Percentiles rank a stretch among this genome's conserved stretches.
phyloP scores from a whole-genome alignment of 805 yeast species.

The Ascoidea rubescens region DNA sequence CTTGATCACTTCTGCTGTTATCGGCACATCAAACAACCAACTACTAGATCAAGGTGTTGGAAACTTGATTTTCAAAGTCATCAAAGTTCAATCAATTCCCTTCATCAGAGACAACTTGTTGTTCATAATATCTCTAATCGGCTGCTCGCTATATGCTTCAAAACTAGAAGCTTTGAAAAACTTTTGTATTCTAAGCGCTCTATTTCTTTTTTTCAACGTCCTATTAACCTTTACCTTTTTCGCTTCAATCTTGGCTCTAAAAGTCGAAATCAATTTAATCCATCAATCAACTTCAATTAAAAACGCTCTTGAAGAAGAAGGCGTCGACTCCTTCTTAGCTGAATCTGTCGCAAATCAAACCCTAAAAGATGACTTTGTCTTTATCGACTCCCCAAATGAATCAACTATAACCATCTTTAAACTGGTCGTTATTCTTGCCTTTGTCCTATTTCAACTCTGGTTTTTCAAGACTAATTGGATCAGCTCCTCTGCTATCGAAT shows the following conservation, averaged over 20 bases:
- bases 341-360: slow-evolving; percentile 38
- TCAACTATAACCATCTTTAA: slow-evolving; percentile 40
- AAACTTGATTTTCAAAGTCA: slow-evolving; percentile 19
- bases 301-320: slow-evolving; percentile 84
- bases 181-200: slow-evolving; percentile 64
- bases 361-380: slow-evolving; percentile 13
- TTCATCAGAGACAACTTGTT: slow-evolving; percentile 60
- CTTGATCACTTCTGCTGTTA: slow-evolving; percentile 47
- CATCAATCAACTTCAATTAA: slow-evolving; percentile 69
- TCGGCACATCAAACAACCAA: slow-evolving; percentile 24
- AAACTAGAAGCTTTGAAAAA: slow-evolving; percentile 63
- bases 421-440: slow-evolving; percentile 41
- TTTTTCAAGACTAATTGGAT: slow-evolving; percentile 56
- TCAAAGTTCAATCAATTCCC: slow-evolving; percentile 22
- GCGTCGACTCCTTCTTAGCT: slow-evolving; percentile 64
- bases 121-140: slow-evolving; percentile 54
- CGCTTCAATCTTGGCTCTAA: slow-evolving; percentile 71
- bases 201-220: slow-evolving; percentile 59
- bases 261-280: slow-evolving; percentile 77
- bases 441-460: slow-evolving; percentile 50
- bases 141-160: slow-evolving; percentile 50
- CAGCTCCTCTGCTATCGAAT: neutral
- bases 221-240: slow-evolving; percentile 67
- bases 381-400: slow-evolving; percentile 21
- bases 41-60: slow-evolving; percentile 14